Conservation (phyloP, 2,329 filamentous ascomycete genomes). For the Fusarium sublunatum region DNA sequence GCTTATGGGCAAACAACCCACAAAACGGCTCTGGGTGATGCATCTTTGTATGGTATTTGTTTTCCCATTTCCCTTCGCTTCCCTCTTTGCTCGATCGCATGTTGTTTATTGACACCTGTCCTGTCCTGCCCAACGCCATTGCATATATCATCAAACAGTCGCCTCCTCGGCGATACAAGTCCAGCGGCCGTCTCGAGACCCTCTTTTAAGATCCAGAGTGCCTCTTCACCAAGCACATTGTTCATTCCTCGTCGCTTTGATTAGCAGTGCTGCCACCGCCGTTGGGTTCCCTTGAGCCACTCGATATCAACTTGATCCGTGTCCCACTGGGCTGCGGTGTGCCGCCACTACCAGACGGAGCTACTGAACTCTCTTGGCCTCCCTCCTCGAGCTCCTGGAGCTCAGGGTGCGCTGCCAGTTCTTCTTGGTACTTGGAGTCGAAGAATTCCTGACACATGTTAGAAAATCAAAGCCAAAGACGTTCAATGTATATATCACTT, state of each 20-base stretch:
- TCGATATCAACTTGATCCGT: constrained; percentile 76
- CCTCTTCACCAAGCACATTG: constrained; percentile 10
- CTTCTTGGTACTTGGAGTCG: constrained; percentile 63
- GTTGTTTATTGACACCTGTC: constrained; percentile 42
- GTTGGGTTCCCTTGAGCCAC: constrained; percentile 53
- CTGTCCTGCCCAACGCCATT: constrained; percentile 47
- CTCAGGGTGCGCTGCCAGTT: constrained; percentile 65
- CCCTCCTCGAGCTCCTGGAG: constrained; percentile 66
- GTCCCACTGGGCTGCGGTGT: constrained; percentile 74
- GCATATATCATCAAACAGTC: constrained; percentile 49
- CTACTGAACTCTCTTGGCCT: constrained; percentile 52
- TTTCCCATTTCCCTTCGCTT: constrained; percentile 34
- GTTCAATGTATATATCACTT: constrained; percentile 32
- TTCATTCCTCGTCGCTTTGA: constrained; percentile 66
- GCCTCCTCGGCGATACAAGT: constrained; percentile 30
- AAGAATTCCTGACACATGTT: constrained; percentile 65
- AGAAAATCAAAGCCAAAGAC: constrained; percentile 38
- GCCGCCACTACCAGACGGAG: constrained; percentile 67
- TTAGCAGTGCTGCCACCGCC: constrained; percentile 54
- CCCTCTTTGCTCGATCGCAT: constrained; percentile 44
- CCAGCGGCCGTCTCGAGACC: constrained; percentile 22
- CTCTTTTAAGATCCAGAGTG: constrained; percentile 9
- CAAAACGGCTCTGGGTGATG: constrained; percentile 26
- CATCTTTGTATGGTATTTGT: constrained; percentile 47
- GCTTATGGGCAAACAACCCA: constrained; percentile 15